Evolutionary conservation across 345 rosid species (phyloP).

Genomic region (Populus euphratica): DNA sequence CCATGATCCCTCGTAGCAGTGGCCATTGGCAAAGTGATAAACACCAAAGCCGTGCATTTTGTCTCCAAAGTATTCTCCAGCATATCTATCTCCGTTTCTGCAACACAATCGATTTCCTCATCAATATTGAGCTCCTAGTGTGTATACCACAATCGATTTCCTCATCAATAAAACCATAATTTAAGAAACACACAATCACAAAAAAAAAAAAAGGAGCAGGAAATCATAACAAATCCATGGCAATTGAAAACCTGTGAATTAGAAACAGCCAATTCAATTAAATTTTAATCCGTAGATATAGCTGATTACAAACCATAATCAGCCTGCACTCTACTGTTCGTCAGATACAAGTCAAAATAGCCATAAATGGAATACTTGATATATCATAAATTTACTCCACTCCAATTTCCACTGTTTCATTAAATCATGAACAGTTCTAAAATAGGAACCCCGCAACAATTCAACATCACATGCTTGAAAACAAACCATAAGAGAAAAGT

Average conservation of each 20-base stretch:
- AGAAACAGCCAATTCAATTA: background rate
- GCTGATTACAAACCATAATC: background rate
- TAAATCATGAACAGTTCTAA: background rate
- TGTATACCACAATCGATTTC: constrained; percentile 7
- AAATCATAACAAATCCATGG: background rate
- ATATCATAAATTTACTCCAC: background rate
- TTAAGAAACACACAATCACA: background rate
- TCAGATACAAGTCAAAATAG: background rate
- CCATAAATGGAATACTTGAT: background rate
- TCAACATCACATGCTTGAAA: background rate
- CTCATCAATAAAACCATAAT: background rate
- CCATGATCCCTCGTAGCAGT: constrained; percentile 94
- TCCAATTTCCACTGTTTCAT: background rate
- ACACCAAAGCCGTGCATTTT: constrained; percentile 92
- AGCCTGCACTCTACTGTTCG: background rate
- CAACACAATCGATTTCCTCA: constrained; percentile 21
- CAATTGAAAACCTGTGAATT: background rate
- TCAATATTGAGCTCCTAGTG: background rate
- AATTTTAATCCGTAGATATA: background rate
- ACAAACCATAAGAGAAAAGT: background rate
- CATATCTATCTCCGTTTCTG: constrained; percentile 91
- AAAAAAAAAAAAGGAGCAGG: background rate
- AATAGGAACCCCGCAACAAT: background rate
- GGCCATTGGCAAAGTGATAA: constrained; percentile 84
- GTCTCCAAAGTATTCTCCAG: constrained; percentile 91